Conservation (phyloP, 306 rosid genomes). For the Senna tora region DNA sequence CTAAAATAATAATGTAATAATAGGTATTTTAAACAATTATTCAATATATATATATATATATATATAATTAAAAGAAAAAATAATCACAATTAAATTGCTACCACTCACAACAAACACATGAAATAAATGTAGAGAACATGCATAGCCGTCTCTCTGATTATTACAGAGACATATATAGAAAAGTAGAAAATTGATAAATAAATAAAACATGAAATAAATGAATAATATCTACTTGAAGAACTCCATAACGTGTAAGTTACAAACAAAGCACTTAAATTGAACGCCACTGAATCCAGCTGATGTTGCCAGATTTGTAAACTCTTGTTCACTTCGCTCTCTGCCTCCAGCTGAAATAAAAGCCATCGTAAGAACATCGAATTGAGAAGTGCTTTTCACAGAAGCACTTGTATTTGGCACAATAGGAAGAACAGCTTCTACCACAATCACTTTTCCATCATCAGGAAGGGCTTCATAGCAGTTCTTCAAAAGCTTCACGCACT, state of each 20-base stretch:
- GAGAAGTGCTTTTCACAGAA: neutral
- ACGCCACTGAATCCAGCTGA: slow-evolving; percentile 44
- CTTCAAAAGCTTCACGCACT: slow-evolving; percentile 38
- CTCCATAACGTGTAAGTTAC: slow-evolving; percentile 15
- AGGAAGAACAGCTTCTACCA: slow-evolving; percentile 23
- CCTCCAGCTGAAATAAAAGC: slow-evolving; percentile 39
- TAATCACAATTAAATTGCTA: no score
- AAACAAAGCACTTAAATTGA: neutral
- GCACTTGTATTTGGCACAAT: neutral
- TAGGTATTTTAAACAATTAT: no score
- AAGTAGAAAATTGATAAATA: no score
- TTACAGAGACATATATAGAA: no score
- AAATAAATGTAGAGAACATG: no score
- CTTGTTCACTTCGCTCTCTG: slow-evolving; percentile 42
- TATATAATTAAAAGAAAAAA: no score
- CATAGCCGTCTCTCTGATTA: no score
- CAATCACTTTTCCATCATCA: neutral
- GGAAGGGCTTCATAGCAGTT: slow-evolving; percentile 17
- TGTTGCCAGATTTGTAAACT: slow-evolving; percentile 38
- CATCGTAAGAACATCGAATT: slow-evolving; percentile 40
- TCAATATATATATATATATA: no score
- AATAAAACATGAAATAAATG: no score
- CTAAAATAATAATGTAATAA: no score
- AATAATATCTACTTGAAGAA: slow-evolving; percentile 21
- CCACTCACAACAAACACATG: no score